These are phyloP conservation scores for Rhodosporidiobolus sp. DNA, from an alignment of 768 basidiomycete species.

Conservation along the genomic window DNA sequence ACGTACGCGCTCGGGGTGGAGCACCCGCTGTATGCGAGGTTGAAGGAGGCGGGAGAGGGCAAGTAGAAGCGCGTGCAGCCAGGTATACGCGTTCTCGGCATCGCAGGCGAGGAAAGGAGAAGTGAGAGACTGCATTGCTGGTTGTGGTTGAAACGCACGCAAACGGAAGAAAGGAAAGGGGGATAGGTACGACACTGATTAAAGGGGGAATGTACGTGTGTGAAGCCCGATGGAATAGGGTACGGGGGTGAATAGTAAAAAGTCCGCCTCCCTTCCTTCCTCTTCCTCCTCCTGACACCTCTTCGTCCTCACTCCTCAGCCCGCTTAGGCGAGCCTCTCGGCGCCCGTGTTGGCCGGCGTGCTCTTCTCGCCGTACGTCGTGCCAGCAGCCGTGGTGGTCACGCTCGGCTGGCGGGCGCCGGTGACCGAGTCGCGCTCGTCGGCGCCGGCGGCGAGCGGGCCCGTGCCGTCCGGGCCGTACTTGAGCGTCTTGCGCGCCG, in stretches of 20 bases:
- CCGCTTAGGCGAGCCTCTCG: background rate
- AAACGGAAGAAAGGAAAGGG: too few species aligned
- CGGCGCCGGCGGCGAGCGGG: background rate
- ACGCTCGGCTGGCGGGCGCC: background rate
- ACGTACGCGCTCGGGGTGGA: constrained; percentile 39
- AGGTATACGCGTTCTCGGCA: too few species aligned
- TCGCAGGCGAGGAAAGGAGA: too few species aligned
- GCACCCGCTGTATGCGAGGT: constrained; percentile 22
- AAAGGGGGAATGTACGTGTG: too few species aligned
- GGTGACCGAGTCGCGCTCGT: background rate
- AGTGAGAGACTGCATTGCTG: too few species aligned
- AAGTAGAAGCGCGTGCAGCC: background rate
- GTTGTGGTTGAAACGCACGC: too few species aligned
- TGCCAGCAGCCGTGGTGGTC: background rate
- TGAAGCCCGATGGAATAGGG: too few species aligned
- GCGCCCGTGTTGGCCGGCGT: background rate
- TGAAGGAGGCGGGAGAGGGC: background rate
- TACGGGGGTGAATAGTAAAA: too few species aligned
- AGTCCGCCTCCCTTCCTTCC: too few species aligned
- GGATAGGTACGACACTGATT: too few species aligned
- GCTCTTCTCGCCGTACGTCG: background rate
- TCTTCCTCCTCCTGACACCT: too few species aligned
- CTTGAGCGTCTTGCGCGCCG: constrained; percentile 35
- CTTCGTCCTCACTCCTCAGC: background rate
- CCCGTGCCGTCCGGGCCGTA: constrained; percentile 18